These are phyloP conservation scores for Mortierella sp. DNA, from an alignment of 371 early-diverging fungal genomes.

Conservation along the genomic window DNA sequence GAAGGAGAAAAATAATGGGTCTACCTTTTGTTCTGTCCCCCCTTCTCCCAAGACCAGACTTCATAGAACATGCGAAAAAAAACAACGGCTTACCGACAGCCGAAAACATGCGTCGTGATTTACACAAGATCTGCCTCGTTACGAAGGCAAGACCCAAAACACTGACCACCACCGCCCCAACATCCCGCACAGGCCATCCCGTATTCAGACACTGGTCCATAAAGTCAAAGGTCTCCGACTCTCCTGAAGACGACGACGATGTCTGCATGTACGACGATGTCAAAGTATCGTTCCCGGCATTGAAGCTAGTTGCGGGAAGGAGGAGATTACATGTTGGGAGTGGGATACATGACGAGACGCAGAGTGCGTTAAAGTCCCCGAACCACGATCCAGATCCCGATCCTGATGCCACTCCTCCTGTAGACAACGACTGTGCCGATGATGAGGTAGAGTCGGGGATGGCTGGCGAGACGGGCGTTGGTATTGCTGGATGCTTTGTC, in stretches of 20 bases:
- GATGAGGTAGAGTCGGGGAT: neutral
- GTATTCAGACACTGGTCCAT: neutral
- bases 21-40: neutral
- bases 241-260: neutral
- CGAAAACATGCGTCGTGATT: conserved; percentile 13
- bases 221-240: neutral
- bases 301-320: neutral
- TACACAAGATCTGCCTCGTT: neutral
- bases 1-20: neutral
- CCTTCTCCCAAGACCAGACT: neutral
- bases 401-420: no score
- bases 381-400: conserved; percentile 20
- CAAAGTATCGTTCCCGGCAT: neutral
- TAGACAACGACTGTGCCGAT: neutral
- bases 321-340: conserved; percentile 42
- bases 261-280: neutral
- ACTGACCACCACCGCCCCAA: conserved; percentile 20
- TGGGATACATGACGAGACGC: conserved; percentile 25
- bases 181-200: conserved; percentile 18
- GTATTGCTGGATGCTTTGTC: neutral
- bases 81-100: conserved; percentile 34
- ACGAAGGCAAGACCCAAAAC: conserved; percentile 23
- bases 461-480: neutral
- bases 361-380: conserved; percentile 33
- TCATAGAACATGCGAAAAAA: no score